Evolutionary conservation across 169 alveolate species (phyloP), one percentile per base, ranked within the genome.

Genomic region (Cryptosporidium sp.): DNA sequence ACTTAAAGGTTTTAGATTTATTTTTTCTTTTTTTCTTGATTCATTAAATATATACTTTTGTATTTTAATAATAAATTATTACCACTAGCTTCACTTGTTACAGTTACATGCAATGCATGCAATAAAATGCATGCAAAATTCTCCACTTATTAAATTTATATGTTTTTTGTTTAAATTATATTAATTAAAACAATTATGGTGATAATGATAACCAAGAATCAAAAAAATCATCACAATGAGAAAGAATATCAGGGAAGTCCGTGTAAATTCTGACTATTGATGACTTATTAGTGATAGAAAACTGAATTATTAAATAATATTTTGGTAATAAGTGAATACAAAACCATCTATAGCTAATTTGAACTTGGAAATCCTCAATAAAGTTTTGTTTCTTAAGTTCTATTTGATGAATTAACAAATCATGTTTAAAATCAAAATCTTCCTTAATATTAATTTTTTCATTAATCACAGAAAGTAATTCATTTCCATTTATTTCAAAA

Each of bases 341-440:
- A 33, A 80, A 80, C 89, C 89, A 80, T 44, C 67, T 80, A 51
- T 61, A 80, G 35, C 10, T 42, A 1, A 80, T 29, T 44, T 61
- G 3, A 21, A 80, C 33, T 26, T 35, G 14, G 6, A 56, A 29
- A 3, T n/a, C 14, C 0, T 71, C 68, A 10, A 6, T 35, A 21
- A 60, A 35, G 21, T 29, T 80, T 2, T 39, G 12, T 29, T 33
- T 35, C 14, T 45, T 35, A 37, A 14, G 18, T 14, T 56, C 35
- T 3, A n/a, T 10, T 26, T 75, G 18, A 16, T n/a, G 16, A 42
- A 80, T 80, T 65, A 80, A 45, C 37, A 80, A 33, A 45, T 80
- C 89, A 80, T 80, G 89, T n/a, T 80, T 42, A 65, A 80, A 80
- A 33, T 80, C 89, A 65, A 80, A 80, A 0, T 65, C 68, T 37